Conservation (phyloP, 345 rosid genomes). For the Limnanthes douglasii region DNA sequence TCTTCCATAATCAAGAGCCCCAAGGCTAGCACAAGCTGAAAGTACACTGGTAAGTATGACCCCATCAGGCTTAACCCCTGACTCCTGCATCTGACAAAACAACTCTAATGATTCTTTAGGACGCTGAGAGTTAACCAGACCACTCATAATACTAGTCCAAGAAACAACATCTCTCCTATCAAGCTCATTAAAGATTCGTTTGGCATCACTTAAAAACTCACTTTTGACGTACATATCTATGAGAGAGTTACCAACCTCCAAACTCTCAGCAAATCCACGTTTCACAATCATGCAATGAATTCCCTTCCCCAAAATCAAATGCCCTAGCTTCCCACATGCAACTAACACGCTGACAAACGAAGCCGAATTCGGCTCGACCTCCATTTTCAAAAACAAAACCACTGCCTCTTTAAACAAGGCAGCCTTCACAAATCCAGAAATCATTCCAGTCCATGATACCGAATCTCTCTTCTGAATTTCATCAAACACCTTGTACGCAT, state of each 20-base stretch:
- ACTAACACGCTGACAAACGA: slow-evolving; percentile 21
- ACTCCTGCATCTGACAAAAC: slow-evolving; percentile 21
- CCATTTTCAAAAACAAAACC: slow-evolving; percentile 21
- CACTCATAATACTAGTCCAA: slow-evolving; percentile 28
- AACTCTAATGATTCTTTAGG: slow-evolving; percentile 23
- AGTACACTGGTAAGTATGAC: slow-evolving; percentile 30
- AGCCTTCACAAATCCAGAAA: slow-evolving; percentile 19
- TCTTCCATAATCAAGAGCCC: slow-evolving; percentile 33
- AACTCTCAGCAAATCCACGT: slow-evolving; percentile 5
- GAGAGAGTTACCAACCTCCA: slow-evolving; percentile 28
- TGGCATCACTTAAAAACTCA: slow-evolving; percentile 21
- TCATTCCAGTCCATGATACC: slow-evolving; percentile 27
- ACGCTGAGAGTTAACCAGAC: slow-evolving; percentile 23
- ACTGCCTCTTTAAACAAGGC: slow-evolving; percentile 24
- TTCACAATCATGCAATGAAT: slow-evolving; percentile 22
- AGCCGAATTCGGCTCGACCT: slow-evolving; percentile 18
- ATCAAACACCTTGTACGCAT: slow-evolving; percentile 23
- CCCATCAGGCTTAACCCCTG: slow-evolving; percentile 20
- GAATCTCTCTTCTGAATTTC: slow-evolving; percentile 32
- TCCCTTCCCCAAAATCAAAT: slow-evolving; percentile 16
- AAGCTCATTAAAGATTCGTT: slow-evolving; percentile 19
- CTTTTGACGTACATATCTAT: slow-evolving; percentile 35
- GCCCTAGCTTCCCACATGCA: slow-evolving; percentile 24
- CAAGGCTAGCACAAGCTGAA: slow-evolving; percentile 30
- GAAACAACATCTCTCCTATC: slow-evolving; percentile 28